Evolutionary conservation across 192 early-diverging fungal species (phyloP).

Genomic region (Phycomyces nitens): DNA sequence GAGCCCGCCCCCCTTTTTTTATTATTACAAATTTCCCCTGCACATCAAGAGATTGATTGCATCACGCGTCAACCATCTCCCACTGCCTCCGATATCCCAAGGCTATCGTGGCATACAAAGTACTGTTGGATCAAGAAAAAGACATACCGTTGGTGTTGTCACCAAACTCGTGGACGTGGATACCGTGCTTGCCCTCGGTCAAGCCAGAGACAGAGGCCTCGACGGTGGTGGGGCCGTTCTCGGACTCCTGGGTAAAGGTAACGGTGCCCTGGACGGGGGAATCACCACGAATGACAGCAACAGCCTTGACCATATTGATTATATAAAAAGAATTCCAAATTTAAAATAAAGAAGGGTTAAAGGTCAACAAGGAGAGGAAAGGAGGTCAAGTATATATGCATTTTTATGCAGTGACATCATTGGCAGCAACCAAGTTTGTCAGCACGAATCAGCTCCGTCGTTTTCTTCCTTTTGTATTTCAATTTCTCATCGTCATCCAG

Average conservation of each 20-base stretch:
- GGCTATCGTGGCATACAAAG: no score
- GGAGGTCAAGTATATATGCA: not conserved
- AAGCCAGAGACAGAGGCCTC: conserved; percentile 60
- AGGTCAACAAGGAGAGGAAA: conserved; percentile 7
- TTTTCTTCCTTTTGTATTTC: no score
- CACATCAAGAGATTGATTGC: not conserved
- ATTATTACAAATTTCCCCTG: no score
- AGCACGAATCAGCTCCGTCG: not conserved
- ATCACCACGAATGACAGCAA: conserved; percentile 75
- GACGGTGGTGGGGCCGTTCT: conserved; percentile 53
- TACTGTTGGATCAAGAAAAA: no score
- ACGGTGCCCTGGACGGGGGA: conserved; percentile 65
- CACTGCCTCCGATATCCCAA: no score
- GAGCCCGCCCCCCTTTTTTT: not conserved
- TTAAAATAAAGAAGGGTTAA: conserved; percentile 10
- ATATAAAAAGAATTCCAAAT: conserved; percentile 27
- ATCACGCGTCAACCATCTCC: not conserved
- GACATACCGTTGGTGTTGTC: conserved; percentile 67
- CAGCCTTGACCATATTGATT: conserved; percentile 77
- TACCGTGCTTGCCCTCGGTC: conserved; percentile 72
- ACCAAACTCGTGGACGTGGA: conserved; percentile 88
- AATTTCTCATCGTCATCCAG: no score
- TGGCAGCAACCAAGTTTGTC: not conserved
- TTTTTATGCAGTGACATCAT: not conserved
- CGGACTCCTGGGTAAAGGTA: conserved; percentile 65